phyloP scores from a whole-genome alignment of 495 filamentous ascomycete species.

The Daldinia childiae region DNA sequence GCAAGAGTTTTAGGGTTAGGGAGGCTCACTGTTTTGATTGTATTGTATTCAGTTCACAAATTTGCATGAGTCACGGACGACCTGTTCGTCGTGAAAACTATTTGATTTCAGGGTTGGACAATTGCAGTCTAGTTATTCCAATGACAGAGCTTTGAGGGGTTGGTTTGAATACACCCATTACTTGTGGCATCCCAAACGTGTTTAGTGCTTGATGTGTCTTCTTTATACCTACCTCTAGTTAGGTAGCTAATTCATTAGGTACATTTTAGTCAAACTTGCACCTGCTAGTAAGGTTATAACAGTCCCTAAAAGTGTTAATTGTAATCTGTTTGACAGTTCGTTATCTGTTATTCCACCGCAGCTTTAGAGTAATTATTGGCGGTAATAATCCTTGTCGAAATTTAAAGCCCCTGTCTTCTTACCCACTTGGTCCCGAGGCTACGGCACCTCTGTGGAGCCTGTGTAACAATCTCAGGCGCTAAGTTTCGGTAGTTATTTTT shows the following conservation, averaged over 20 bases:
- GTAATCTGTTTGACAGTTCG: neutral
- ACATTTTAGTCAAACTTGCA: neutral
- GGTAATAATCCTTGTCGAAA: constrained; percentile 8
- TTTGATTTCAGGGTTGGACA: neutral
- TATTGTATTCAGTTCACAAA: neutral
- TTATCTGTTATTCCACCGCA: no score
- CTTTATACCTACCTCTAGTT: neutral
- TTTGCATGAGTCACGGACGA: neutral
- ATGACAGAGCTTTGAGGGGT: neutral
- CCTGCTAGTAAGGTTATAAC: neutral
- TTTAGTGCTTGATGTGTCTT: neutral
- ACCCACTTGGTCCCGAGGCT: constrained; percentile 22
- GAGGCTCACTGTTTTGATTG: neutral
- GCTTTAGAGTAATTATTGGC: neutral
- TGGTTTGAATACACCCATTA: neutral
- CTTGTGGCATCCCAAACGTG: neutral
- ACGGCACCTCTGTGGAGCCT: constrained; percentile 5
- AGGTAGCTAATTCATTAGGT: neutral
- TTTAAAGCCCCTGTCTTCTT: constrained; percentile 11
- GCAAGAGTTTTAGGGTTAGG: neutral
- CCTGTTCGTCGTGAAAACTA: neutral
- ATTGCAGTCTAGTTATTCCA: neutral
- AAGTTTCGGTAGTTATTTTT: constrained; percentile 15
- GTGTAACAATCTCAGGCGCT: constrained; percentile 11
- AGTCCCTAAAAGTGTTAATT: neutral